Evolutionary conservation across 257 asterid genomes (phyloP).

Genomic region (Solanum sejunctum): DNA sequence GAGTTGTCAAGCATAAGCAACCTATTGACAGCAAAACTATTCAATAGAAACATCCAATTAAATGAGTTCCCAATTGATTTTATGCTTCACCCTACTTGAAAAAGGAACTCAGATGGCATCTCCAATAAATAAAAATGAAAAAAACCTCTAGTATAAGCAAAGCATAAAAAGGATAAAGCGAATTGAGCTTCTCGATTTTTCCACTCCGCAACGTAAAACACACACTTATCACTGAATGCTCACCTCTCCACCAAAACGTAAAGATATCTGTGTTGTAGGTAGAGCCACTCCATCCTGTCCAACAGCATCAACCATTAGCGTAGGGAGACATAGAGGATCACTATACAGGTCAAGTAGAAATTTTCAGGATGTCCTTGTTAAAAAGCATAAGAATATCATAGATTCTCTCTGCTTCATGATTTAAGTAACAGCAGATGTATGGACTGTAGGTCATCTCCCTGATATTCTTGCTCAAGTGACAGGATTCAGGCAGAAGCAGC

Average conservation of each 20-base stretch:
- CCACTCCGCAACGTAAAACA: not conserved
- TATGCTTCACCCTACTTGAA: not conserved
- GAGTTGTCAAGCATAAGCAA: not conserved
- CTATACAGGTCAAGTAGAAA: not conserved
- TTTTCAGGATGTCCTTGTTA: not conserved
- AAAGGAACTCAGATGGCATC: not conserved
- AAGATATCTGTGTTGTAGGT: conserved; percentile 61
- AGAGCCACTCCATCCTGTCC: conserved; percentile 82
- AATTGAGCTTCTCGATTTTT: not conserved
- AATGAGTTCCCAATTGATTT: not conserved
- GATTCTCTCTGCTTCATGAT: not conserved
- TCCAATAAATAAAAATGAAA: not conserved
- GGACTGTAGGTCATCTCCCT: not conserved
- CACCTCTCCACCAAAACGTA: conserved; percentile 99
- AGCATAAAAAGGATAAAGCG: not conserved
- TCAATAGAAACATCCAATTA: not conserved
- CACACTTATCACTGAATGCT: conserved; percentile 8
- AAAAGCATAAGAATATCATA: not conserved
- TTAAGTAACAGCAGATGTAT: not conserved
- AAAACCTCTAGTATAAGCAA: not conserved
- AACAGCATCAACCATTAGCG: conserved; percentile 13
- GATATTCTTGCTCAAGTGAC: not conserved
- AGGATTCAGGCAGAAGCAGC: not conserved
- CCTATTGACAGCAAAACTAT: not conserved
- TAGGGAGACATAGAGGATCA: not conserved